Evolutionary conservation across 2,329 filamentous ascomycete species (phyloP), one percentile per base, ranked within the genome.

Genomic region (Botrytis byssoidea): DNA sequence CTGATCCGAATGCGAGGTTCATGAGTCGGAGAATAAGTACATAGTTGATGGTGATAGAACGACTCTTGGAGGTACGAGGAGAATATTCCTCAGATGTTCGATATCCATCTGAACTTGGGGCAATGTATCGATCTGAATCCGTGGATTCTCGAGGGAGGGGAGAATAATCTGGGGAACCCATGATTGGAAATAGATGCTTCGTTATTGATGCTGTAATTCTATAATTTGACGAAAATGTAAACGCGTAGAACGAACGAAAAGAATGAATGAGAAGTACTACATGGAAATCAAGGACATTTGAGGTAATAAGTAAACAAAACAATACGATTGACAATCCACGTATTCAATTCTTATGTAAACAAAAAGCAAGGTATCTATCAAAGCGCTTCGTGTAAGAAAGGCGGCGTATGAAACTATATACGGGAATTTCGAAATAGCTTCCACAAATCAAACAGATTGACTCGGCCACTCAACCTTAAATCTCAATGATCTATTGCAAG

Each of bases 101-200:
- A n/a, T 64, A 29, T 5, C 25, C 6, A n/a, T 63, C 25, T 9
- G 40, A 42, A n/a, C 37, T 64, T 40, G n/a, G 40, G 3, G 37
- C 42, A 18, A 44, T 22, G 61, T 44, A 64, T 20, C 69, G 69
- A 35, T 71, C 69, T 32, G 40, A 57, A 35, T 71, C 69, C n/a
- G 69, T 22, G 22, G 57, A 63, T 29, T 71, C 42, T 42, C 69
- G 59, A 35, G 69, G 57, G 16, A 71, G 40, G 16, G 69, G 29
- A 7, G 32, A 29, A 32, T 63, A 63, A 32, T 40, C 42, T 63
- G 57, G 69, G 35, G 57, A 71, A 22, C 67, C 66, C 66, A 69
- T 69, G 35, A 59, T 59, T 61, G 59, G 10, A 40, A 3, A 61
- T 40, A 20, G 10, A 22, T 1, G 20, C 32, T 10, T 5, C 35